These are phyloP conservation scores for Abrus precatorius DNA, from an alignment of 306 rosid species.

Conservation along the genomic window DNA sequence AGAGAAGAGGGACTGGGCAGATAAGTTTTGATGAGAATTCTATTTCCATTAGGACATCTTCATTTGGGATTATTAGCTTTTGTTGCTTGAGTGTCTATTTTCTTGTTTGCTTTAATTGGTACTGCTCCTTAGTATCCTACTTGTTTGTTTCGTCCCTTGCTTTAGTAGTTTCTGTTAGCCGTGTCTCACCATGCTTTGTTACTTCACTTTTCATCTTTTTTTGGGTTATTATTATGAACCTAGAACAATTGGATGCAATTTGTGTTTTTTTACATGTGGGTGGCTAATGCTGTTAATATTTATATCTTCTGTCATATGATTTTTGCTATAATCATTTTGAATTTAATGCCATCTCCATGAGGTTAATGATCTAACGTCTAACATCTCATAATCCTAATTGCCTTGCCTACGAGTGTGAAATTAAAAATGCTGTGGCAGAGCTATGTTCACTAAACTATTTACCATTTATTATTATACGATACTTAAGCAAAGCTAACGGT, in stretches of 20 bases:
- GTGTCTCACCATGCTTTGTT: slow-evolving; percentile 58
- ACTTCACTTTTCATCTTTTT: slow-evolving; percentile 49
- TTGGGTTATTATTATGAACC: slow-evolving; percentile 52
- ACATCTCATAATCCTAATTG: neutral
- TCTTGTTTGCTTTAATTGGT: slow-evolving; percentile 65
- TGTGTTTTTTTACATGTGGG: slow-evolving; percentile 56
- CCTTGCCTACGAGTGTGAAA: neutral
- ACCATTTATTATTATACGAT: neutral
- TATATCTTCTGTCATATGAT: slow-evolving; percentile 30
- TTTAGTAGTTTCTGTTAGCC: slow-evolving; percentile 58
- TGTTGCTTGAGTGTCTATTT: slow-evolving; percentile 56
- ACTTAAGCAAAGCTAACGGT: neutral
- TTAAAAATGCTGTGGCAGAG: neutral
- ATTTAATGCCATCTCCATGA: slow-evolving; percentile 1
- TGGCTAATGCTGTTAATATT: slow-evolving; percentile 56
- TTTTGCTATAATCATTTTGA: slow-evolving; percentile 34
- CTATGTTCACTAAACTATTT: neutral
- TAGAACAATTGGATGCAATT: slow-evolving; percentile 64
- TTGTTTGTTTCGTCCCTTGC: slow-evolving; percentile 61
- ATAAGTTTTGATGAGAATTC: slow-evolving; percentile 67
- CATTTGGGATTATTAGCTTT: slow-evolving; percentile 63
- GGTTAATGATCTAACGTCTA: neutral
- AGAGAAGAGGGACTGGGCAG: slow-evolving; percentile 59
- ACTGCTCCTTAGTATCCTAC: slow-evolving; percentile 58
- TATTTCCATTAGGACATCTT: slow-evolving; percentile 62